A percentile compares a stretch with the other conserved stretches of the same genome.
Evolutionary conservation across 139 green algal species (phyloP).

Genomic region (Choricystis sp.): DNA sequence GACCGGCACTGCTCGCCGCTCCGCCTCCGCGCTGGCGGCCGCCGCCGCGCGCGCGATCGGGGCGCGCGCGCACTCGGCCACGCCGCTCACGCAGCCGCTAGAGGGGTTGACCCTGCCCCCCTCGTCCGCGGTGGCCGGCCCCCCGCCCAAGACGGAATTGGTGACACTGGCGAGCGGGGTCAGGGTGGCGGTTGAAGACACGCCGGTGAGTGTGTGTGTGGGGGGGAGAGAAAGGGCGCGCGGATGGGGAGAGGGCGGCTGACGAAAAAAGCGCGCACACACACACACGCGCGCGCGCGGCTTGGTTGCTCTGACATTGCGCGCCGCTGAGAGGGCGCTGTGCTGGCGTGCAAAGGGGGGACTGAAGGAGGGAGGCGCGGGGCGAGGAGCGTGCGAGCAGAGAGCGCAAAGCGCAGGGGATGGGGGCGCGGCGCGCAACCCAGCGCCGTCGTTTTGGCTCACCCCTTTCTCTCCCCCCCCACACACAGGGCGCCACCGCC

Average conservation of each 20-base stretch:
- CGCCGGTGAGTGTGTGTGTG: conserved; percentile 33
- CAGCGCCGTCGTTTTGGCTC: too few relatives aligned
- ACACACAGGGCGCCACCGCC: conserved; percentile 58
- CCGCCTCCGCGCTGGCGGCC: too few relatives aligned
- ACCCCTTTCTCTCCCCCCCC: neutral
- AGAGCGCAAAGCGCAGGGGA: too few relatives aligned
- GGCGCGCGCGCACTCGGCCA: too few relatives aligned
- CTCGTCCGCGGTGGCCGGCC: conserved; percentile 7
- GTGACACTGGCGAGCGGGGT: conserved; percentile 73
- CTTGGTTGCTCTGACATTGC: neutral
- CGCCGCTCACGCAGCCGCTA: conserved; percentile 59
- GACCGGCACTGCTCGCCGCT: too few relatives aligned
- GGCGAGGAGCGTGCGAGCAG: too few relatives aligned
- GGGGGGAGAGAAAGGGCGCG: neutral
- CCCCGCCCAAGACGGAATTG: conserved; percentile 47
- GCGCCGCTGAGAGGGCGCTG: neutral
- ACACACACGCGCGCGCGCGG: neutral
- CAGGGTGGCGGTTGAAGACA: conserved; percentile 71
- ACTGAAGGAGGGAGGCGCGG: neutral
- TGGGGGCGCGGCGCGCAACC: too few relatives aligned
- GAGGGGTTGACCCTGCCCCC: conserved; percentile 26
- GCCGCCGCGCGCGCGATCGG: too few relatives aligned
- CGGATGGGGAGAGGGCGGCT: neutral
- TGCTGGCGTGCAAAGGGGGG: neutral
- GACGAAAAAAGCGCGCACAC: neutral